Evolutionary conservation across 257 asterid genomes (phyloP).

Genomic region (Mentha longifolia): DNA sequence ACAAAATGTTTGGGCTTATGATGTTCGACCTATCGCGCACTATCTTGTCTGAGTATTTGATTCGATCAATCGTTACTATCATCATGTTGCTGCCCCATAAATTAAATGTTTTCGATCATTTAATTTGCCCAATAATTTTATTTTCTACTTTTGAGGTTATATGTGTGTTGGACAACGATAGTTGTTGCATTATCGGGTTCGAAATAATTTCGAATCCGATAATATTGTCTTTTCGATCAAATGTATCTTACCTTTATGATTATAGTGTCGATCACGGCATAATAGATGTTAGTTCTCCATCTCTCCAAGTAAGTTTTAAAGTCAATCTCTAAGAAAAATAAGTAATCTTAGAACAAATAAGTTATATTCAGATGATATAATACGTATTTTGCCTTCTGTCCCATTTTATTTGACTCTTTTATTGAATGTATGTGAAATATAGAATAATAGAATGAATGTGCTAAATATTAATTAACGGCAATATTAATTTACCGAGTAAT

Average conservation of each 20-base stretch:
- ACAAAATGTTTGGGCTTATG: constrained; percentile 33
- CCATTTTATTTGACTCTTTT: no score
- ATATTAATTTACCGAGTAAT: no score
- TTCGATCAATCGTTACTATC: constrained; percentile 37
- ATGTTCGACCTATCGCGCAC: constrained; percentile 21
- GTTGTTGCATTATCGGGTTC: no score
- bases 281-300: not conserved
- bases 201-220: not conserved
- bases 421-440: no score
- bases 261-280: not conserved
- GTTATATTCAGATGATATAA: no score
- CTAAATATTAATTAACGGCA: no score
- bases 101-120: constrained; percentile 6
- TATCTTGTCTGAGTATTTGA: constrained; percentile 41
- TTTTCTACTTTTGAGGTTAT: constrained; percentile 5
- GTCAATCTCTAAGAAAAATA: no score
- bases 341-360: no score
- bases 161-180: constrained; percentile 40
- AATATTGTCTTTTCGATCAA: not conserved
- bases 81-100: constrained; percentile 32
- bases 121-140: no score
- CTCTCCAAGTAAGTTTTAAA: no score
- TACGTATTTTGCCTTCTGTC: no score
- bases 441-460: no score
- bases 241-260: not conserved